These are phyloP conservation scores for Trifolium pratense DNA, from an alignment of 306 rosid genomes.

Conservation along the genomic window DNA sequence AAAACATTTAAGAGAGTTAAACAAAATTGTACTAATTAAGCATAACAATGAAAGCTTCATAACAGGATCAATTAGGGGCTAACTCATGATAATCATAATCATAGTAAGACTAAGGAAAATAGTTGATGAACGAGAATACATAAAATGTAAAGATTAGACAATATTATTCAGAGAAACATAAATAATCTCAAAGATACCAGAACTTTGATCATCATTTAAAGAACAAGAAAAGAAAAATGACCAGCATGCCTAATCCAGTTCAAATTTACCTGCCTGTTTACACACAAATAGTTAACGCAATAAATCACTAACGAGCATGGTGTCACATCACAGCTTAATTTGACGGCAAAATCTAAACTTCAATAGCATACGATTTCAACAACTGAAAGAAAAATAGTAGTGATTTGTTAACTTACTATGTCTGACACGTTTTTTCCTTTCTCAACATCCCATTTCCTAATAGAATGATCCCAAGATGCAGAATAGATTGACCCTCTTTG, in stretches of 20 bases:
- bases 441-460: constrained; percentile 86
- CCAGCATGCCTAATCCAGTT: too few relatives aligned
- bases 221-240: too few relatives aligned
- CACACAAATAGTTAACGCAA: constrained; percentile 6
- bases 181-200: too few relatives aligned
- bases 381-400: background rate
- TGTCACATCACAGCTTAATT: background rate
- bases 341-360: background rate
- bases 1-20: background rate
- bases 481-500: constrained; percentile 72
- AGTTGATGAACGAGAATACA: too few relatives aligned
- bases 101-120: too few relatives aligned
- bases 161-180: too few relatives aligned
- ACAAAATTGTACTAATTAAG: constrained; percentile 1
- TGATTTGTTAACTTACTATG: constrained; percentile 59
- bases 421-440: constrained; percentile 64
- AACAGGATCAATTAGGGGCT: too few relatives aligned
- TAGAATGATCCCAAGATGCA: constrained; percentile 93
- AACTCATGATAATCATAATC: too few relatives aligned
- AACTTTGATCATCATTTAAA: too few relatives aligned
- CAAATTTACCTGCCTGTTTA: too few relatives aligned
- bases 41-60: too few relatives aligned
- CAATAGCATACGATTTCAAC: background rate
- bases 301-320: background rate
- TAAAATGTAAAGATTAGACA: too few relatives aligned